Evolutionary conservation across 306 rosid species (phyloP), one percentile per base, ranked within the genome.

Genomic region (Vigna mungo): DNA sequence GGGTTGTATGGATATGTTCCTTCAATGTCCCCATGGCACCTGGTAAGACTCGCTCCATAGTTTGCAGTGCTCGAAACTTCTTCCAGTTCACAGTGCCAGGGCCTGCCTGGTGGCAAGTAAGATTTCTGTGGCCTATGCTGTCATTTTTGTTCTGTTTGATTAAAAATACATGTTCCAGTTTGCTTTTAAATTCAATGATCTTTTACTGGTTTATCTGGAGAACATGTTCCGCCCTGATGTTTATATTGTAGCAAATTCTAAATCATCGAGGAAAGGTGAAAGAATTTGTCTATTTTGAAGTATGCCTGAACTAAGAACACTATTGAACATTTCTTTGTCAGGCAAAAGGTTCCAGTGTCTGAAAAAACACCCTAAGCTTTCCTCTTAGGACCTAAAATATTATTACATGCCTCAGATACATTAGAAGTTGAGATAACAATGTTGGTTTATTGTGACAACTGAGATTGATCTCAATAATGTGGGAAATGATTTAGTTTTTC

Each of bases 21-120:
- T 94, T 94, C 90, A 94, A 92, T 72, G 93, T 94, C 56, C 98
- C 98, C 46, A 92, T 92, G 90, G 89, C 94, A n/a, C 94, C 97
- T 4, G 98, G 98, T 79, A 94, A 92, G 84, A 94, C 97, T 6
- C 98, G 97, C 69, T 94, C 98, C 68, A 94, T 94, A 20, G 98
- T 92, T 62, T 94, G 98, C 83, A 94, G 98, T 44, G 97, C 98
- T 81, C 86, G 98, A 77, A 94, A 94, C 84, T 94, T 94, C 89
- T 90, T 94, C 83, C 98, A 90, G 88, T 61, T 94, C 72, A 68
- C 92, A 11, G 93, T 94, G 89, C 98, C 98, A 6, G 98, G 98
- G 62, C 86, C 91, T 54, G 86, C 96, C 52, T 94, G 98, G 98
- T 94, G 98, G 98, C 97, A 94, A 85, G 97, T 92, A 83, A 89